Conservation (phyloP, 2,329 filamentous ascomycete species). For the Diaporthe longicolla region DNA sequence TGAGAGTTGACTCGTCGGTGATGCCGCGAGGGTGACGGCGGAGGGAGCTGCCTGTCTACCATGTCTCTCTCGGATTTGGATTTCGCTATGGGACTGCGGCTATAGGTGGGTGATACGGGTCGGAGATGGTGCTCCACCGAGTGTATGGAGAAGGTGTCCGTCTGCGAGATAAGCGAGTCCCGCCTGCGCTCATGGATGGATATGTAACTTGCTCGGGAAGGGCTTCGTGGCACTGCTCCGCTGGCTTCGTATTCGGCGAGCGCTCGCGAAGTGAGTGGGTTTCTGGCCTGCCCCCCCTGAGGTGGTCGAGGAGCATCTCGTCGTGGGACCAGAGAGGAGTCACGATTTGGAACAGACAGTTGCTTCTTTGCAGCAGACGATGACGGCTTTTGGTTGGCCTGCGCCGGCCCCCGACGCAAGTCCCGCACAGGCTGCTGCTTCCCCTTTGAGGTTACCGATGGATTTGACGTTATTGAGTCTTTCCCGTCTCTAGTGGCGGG, state of each 20-base stretch:
- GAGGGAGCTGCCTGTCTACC: constrained; percentile 38
- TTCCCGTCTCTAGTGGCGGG: constrained; percentile 59
- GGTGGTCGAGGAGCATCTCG: constrained; percentile 54
- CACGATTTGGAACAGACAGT: constrained; percentile 50
- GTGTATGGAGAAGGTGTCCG: constrained; percentile 64
- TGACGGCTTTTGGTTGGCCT: constrained; percentile 43
- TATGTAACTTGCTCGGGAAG: constrained; percentile 64
- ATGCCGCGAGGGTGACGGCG: constrained; percentile 43
- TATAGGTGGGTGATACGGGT: constrained; percentile 59
- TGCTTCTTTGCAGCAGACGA: constrained; percentile 46
- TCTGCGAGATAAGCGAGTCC: constrained; percentile 69
- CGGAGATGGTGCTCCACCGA: constrained; percentile 58
- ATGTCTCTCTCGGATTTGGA: constrained; percentile 54
- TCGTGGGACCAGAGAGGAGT: constrained; percentile 50
- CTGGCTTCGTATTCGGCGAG: constrained; percentile 48
- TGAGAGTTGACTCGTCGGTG: constrained; percentile 52
- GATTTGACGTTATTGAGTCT: constrained; percentile 44
- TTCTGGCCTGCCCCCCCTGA: constrained; percentile 52
- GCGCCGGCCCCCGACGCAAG: constrained; percentile 26
- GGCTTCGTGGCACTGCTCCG: constrained; percentile 53
- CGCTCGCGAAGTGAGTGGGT: constrained; percentile 57
- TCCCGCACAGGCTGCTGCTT: constrained; percentile 20
- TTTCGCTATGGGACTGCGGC: constrained; percentile 51
- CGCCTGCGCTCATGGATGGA: constrained; percentile 66
- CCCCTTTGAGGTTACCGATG: constrained; percentile 43